Evolutionary conservation across 257 asterid genomes (phyloP), one percentile per base, ranked within the genome.

Genomic region (Pogostemon cablin): DNA sequence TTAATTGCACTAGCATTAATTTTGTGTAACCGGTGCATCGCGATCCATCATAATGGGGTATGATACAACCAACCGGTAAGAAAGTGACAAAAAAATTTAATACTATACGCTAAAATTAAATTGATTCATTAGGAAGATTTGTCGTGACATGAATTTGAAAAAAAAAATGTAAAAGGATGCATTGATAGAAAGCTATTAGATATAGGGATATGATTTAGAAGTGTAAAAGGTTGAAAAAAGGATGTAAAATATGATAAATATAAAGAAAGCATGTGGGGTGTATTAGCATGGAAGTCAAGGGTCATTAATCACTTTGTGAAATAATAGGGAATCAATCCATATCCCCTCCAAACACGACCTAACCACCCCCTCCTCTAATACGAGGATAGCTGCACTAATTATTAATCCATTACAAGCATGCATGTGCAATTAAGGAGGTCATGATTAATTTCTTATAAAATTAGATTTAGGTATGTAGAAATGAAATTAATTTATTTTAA

Each of bases 251-350:
- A 15, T 34, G 43, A 2, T 49, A 6, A 59, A 59, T 44, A 62
- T 65, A 15, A 60, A 58, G 44, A 7, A 46, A 12, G 69, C 82
- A 78, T 50, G 76, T 78, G 82, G 76, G 74, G 41, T 74, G 74
- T 69, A 63, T 57, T 44, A 69, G 67, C 62, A 6, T 64, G 34
- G 56, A 75, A 74, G 77, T 79, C 79, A 69, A 74, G 61, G 12
- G 41, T 73, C 12, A 42, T 73, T 55, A 39, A 74, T 64, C 38
- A 49, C 20, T 50, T 25, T 59, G 32, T 63, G 44, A 65, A 35
- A 69, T 42, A 69, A 64, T 65, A 54, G 12, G 82, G 66, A 50
- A 68, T 73, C 69, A 38, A 77, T 68, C 81, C 6, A 62, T 55
- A 61, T 78, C 69, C 46, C 35, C 34, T 43, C 73, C 71, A 75